Base-by-base conservation (phyloP, 179 eudicot species). In the Corrigiola litoralis region DNA sequence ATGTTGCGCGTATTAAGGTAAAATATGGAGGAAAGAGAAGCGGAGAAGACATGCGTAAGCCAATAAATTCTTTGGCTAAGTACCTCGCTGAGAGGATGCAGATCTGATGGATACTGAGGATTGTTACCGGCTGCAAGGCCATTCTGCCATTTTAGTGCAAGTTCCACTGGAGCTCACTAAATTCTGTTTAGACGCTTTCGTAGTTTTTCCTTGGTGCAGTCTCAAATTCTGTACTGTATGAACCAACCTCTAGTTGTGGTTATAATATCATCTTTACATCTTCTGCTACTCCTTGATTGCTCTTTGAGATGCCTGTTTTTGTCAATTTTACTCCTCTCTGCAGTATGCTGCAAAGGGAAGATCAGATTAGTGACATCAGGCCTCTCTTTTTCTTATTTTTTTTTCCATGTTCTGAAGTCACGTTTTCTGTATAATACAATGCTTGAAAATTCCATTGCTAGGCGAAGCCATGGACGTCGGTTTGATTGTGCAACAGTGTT, bases 1-100 rank as follows among this genome's bases (percentile, higher is more conserved):
- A 90, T 44, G 84, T 90, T 28, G 95, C 94, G 44, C 74, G 87
- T 53, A 83, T 94, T 44, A 94, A 94, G 66, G 75, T 94, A 14
- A 80, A 70, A 69, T 10, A 41, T 2, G 25, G 68, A 50, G 75
- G 67, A 33, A 71, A 57, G 53, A 54, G 42, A 41, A 61, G 64
- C 20, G 6, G 0, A 60, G 51, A 50, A 0, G 68, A 73, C 14
- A 37, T 73, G 16, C 31, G 20, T 1, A 90, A 84, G 79, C 92
- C 96, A 0, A 81, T 92, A 25, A 69, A 87, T 73, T 73, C 89
- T 61, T 75, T 94, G 34, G 79, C 76, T 7, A 77, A 70, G 66
- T 90, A 81, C 74, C 82, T 94, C 16, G 80, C 88, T 48, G 84
- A 81, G 56, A 75, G 81, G 56, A 77, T 94, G 72, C 34, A 77